Base-by-base conservation (phyloP, 768 basidiomycete genomes). In the Lentinula lateritia region DNA sequence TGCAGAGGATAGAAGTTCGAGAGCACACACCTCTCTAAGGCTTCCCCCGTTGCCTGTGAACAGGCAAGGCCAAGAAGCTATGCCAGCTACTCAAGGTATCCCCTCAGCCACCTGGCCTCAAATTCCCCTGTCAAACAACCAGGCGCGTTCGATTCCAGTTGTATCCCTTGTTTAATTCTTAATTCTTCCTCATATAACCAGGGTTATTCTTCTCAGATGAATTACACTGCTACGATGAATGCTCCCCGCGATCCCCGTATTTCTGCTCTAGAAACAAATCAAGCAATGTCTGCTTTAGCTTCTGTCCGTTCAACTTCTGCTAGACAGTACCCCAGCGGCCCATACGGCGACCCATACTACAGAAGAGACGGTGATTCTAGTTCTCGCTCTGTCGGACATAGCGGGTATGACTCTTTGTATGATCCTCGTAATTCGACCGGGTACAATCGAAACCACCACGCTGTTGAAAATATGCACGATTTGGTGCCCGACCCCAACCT, bases 231-330 rank as follows among this genome's bases (percentile, higher is more conserved):
- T 32, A 46, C 20, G 32, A 23, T 38, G 18, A n/a, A 48, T n/a
- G 28, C 23, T 42, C 32, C 48, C 9, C 52, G 52, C 34, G 57
- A 62, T 45, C 55, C 57, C 13, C 62, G 52, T 42, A 23, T 60
- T 54, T 63, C 62, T 46, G 62, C 58, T 3, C 18, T 53, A 8
- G 50, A 60, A 38, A 63, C 57, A n/a, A 60, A 63, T 52, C 57
- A 55, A 38, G 50, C 58, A 23, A 63, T 63, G 62, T 32, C 50
- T 35, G 42, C 50, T 32, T 34, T 63, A 18, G 50, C 58, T 46
- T 46, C 58, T 16, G 52, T 52, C 46, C 57, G 58, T 5, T 58
- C 62, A 10, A 6, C 15, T 41, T 42, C 46, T 20, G 28, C 46
- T 15, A 23, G 46, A 36, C 55, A 48, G 12, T 43, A 58, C 16